Evolutionary conservation across 2,329 filamentous ascomycete species (phyloP).

Genomic region (Alternaria brassicicola): DNA sequence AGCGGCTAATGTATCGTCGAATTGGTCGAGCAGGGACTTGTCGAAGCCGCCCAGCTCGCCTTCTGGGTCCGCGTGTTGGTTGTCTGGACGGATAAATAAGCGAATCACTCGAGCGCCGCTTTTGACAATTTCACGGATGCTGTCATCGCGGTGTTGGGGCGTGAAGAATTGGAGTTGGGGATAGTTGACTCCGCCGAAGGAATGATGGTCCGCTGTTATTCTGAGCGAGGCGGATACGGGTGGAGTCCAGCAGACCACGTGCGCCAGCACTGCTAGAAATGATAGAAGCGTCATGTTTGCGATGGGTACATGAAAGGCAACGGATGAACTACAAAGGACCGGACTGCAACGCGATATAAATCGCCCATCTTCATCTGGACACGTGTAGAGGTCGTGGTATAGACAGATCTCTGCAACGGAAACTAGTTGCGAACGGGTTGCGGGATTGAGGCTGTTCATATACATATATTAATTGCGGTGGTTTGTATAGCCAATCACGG

Average conservation of each 20-base stretch:
- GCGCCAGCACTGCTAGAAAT: conserved; percentile 24
- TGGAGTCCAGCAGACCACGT: conserved; percentile 19
- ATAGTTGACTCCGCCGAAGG: conserved; percentile 46
- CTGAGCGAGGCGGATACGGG: conserved; percentile 28
- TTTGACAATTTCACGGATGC: conserved; percentile 39
- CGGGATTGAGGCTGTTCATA: conserved; percentile 44
- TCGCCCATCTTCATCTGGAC: conserved; percentile 29
- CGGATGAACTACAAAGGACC: conserved; percentile 10
- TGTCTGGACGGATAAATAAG: conserved; percentile 40
- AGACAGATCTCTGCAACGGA: conserved; percentile 33
- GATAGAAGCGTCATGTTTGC: conserved; percentile 33
- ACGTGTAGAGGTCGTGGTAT: conserved; percentile 41
- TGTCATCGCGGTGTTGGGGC: conserved; percentile 34
- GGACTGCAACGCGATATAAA: conserved; percentile 30
- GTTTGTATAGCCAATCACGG: conserved; percentile 34
- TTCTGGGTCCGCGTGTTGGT: conserved; percentile 41
- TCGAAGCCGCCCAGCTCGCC: conserved; percentile 40
- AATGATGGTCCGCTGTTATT: conserved; percentile 39
- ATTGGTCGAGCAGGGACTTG: conserved; percentile 40
- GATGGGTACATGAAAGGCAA: conserved; percentile 8
- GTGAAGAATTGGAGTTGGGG: conserved; percentile 41
- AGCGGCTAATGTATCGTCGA: conserved; percentile 45
- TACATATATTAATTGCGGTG: conserved; percentile 47
- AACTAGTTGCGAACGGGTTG: conserved; percentile 28
- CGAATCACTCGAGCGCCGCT: conserved; percentile 42